Evolutionary conservation across 352 stramenopile genomes (phyloP), one percentile per base, ranked within the genome.

Genomic region (Globisporangium orthogonon): DNA sequence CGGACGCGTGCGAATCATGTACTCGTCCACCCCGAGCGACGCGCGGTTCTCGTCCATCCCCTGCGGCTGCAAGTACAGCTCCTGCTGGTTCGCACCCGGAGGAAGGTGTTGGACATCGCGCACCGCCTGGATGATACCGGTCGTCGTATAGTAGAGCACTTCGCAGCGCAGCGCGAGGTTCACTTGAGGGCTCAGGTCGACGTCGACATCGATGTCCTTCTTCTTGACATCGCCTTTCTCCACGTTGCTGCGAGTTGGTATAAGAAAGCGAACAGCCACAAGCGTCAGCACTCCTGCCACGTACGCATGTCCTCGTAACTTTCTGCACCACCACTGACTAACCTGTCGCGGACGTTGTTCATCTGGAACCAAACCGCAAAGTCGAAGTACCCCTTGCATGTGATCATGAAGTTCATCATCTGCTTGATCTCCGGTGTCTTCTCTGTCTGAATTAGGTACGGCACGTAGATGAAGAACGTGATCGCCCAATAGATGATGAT

Each of bases 391-490:
- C 85, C 85, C 62, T 94, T 94, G 72, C 83, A 92, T 40, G 85
- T 94, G 65, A 94, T 93, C 79, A 94, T 92, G 50, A 93, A 94
- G 61, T 83, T 89, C 83, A 92, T 94, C 67, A 93, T 78, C 62
- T 94, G 81, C 40, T 66, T 67, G 11, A 94, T 62, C 66, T 71
- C 66, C 70, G 37, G 15, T 30, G 75, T 71, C 17, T 74, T 78
- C 7, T 82, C 43, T 2, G 67, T 68, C 62, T 89, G 66, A n/a
- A 89, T 68, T 30, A 95, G 60, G 58, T 92, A 95, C 47, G 85
- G 85, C 56, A 95, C 81, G 65, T 93, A 95, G 60, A 93, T 70
- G 56, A 76, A 71, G 62, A 95, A 93, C 15, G 82, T 92, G 61
- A 95, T 63, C 14, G 76, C 79, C 85, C 85, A 95, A 69, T 95